Percentiles rank a stretch among this genome's conserved stretches.
These are phyloP conservation scores for Daedaleopsis sinensis DNA, from an alignment of 768 basidiomycete species.

Conservation along the genomic window DNA sequence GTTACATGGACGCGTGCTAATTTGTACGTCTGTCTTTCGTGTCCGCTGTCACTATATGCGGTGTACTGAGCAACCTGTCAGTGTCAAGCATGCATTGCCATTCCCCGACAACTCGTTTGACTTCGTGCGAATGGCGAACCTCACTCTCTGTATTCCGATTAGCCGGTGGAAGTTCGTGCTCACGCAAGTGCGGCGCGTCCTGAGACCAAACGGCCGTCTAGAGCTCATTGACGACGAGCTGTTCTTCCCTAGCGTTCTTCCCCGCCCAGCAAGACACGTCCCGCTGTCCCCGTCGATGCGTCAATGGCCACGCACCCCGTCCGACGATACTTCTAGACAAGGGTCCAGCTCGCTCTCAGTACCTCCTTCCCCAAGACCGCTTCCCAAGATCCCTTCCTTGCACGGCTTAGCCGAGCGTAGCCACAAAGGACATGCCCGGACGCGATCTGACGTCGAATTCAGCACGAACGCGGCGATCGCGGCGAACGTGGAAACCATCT, in stretches of 20 bases:
- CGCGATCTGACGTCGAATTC: constrained; percentile 40
- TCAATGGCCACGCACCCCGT: constrained; percentile 1
- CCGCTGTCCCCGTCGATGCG: constrained; percentile 1
- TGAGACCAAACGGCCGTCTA: constrained; percentile 61
- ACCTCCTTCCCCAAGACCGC: neutral
- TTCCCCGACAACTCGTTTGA: constrained; percentile 69
- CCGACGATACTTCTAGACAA: neutral
- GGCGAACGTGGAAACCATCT: constrained; percentile 56
- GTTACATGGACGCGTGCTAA: constrained; percentile 62
- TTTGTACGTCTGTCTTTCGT: constrained; percentile 52
- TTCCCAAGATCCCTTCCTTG: neutral
- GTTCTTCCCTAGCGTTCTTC: constrained; percentile 57
- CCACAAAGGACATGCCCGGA: constrained; percentile 11
- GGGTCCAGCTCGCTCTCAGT: neutral
- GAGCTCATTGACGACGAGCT: constrained; percentile 79
- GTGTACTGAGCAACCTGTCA: constrained; percentile 28
- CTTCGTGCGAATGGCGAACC: constrained; percentile 72
- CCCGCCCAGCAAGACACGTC: constrained; percentile 11
- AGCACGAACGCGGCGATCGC: constrained; percentile 41
- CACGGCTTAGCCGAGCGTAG: constrained; percentile 1
- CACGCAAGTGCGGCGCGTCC: constrained; percentile 61
- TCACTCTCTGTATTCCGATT: constrained; percentile 62
- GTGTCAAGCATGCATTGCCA: constrained; percentile 59
- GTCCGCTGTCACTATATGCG: neutral
- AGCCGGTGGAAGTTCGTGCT: constrained; percentile 63